Evolutionary conservation across 2,329 filamentous ascomycete genomes (phyloP).

Genomic region (Paraphaeosphaeria sporulosa): DNA sequence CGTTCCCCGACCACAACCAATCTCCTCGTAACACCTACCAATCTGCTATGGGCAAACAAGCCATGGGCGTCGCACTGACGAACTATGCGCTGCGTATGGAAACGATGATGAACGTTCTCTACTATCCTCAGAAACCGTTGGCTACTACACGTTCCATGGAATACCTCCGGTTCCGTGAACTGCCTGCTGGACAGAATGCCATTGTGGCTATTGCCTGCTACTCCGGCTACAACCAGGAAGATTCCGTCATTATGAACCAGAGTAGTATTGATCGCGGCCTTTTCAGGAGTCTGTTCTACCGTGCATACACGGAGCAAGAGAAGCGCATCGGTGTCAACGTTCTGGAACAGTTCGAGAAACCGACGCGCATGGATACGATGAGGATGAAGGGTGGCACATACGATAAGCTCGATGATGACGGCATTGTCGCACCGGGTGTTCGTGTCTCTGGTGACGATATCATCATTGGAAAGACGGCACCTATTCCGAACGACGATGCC

Average conservation of each 20-base stretch:
- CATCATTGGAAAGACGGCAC: constrained; percentile 98
- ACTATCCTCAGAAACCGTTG: constrained; percentile 97
- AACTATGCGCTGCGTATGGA: constrained; percentile 98
- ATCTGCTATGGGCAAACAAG: constrained; percentile 99
- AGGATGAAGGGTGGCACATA: constrained; percentile 94
- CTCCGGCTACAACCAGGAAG: constrained; percentile 99
- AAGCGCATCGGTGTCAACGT: constrained; percentile 94
- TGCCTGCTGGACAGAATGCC: constrained; percentile 96
- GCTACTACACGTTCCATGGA: constrained; percentile 98
- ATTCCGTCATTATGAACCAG: constrained; percentile 99
- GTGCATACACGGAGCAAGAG: constrained; percentile 95
- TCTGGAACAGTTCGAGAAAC: constrained; percentile 95
- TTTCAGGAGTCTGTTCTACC: constrained; percentile 97
- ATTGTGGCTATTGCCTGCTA: constrained; percentile 98
- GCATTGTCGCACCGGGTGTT: constrained; percentile 90
- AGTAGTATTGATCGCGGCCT: constrained; percentile 97
- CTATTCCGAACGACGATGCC: constrained; percentile 82
- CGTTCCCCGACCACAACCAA: constrained; percentile 99
- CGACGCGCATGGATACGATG: constrained; percentile 84
- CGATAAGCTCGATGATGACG: constrained; percentile 96
- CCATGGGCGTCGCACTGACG: constrained; percentile 98
- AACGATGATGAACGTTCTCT: constrained; percentile 98
- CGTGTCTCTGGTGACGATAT: constrained; percentile 98
- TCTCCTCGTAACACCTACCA: constrained; percentile 99
- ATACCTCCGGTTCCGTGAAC: constrained; percentile 95